Percentiles rank a stretch among this genome's conserved stretches.
phyloP scores from a whole-genome alignment of 257 asterid genomes.

The Solanum gracilifrons region DNA sequence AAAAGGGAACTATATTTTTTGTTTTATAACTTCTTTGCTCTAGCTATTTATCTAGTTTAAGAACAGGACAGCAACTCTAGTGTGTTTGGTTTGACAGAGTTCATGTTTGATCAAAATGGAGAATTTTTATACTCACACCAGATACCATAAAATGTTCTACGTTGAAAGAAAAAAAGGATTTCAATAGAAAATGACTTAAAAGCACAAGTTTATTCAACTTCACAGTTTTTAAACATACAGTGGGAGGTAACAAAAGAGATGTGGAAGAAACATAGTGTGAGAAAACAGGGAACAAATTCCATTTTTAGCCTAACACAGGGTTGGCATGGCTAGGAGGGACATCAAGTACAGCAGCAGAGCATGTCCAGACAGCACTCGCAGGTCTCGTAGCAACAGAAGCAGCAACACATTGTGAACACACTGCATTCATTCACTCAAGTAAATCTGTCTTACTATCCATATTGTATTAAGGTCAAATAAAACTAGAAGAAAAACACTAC shows the following conservation, averaged over 20 bases:
- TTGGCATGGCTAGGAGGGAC: neutral
- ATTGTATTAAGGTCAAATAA: neutral
- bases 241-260: neutral
- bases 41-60: neutral
- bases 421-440: neutral
- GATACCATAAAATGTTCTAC: neutral
- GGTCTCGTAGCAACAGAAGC: conserved; percentile 29
- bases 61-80: neutral
- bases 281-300: neutral
- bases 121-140: neutral
- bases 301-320: neutral
- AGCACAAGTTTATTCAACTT: neutral
- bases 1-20: neutral
- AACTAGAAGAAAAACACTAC: neutral
- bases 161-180: neutral
- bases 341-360: conserved; percentile 12
- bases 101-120: neutral
- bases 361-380: conserved; percentile 28
- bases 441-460: neutral
- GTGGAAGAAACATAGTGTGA: neutral
- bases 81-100: neutral
- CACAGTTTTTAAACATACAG: neutral
- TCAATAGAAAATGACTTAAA: neutral
- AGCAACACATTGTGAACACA: conserved; percentile 24
- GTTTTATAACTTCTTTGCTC: neutral